Percentiles rank a stretch among this genome's conserved stretches.
Conservation (phyloP, 2,329 filamentous ascomycete genomes). For the Alternaria solani region DNA sequence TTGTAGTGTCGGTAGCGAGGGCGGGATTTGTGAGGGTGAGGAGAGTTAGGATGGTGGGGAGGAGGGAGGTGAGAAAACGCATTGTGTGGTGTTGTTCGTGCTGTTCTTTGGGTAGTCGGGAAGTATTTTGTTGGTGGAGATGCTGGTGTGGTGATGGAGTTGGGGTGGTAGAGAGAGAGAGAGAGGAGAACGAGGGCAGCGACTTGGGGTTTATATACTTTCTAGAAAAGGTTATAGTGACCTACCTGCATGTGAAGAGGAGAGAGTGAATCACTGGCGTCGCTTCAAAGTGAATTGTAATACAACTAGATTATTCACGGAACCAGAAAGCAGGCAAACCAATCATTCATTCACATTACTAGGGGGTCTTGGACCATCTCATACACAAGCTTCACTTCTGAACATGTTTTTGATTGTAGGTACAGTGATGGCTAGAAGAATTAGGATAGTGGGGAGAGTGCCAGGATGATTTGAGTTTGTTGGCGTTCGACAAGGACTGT, state of each 20-base stretch:
- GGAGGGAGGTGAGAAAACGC: background rate
- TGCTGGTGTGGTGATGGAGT: background rate
- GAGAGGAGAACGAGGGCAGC: background rate
- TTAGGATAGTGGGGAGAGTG: background rate
- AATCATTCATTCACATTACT: background rate
- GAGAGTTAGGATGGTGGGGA: background rate
- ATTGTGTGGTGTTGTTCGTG: background rate
- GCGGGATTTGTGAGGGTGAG: background rate
- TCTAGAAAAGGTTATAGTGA: background rate
- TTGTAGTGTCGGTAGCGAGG: background rate
- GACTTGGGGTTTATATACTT: background rate
- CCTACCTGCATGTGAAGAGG: background rate
- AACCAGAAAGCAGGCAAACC: background rate
- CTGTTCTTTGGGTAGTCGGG: background rate
- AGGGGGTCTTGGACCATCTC: accelerated
- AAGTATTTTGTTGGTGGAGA: background rate
- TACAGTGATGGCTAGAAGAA: background rate
- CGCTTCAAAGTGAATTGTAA: background rate
- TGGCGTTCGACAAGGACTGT: too few relatives aligned
- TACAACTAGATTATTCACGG: background rate
- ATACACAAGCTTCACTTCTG: background rate
- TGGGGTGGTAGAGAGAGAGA: background rate
- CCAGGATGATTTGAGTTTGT: too few relatives aligned
- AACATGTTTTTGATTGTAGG: background rate
- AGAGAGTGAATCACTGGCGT: background rate